These are phyloP conservation scores for Azolla pinnata DNA, from an alignment of 75 land plant genomes.

Conservation along the genomic window DNA sequence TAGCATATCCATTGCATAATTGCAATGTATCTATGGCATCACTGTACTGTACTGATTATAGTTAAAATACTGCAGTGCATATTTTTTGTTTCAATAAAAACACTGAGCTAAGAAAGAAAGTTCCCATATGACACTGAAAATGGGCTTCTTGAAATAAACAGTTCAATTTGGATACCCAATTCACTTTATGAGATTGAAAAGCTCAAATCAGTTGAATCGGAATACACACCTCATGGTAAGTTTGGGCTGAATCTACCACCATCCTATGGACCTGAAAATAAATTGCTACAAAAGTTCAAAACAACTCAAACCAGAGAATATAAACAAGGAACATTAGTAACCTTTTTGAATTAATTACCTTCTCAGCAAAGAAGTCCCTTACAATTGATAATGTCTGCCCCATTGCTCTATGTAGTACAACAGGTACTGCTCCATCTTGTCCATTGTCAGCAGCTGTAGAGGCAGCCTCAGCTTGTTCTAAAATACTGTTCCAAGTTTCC, in stretches of 20 bases:
- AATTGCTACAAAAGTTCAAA: not conserved
- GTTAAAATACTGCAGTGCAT: too few relatives aligned
- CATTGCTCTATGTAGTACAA: constrained; percentile 86
- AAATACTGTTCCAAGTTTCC: constrained; percentile 76
- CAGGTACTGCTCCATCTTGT: constrained; percentile 72
- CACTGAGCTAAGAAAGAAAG: too few relatives aligned
- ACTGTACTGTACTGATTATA: too few relatives aligned
- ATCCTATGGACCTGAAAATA: constrained; percentile 56
- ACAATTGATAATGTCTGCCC: constrained; percentile 85
- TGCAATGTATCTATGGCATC: too few relatives aligned
- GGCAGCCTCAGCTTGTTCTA: constrained; percentile 74
- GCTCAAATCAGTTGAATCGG: too few relatives aligned
- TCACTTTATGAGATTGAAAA: too few relatives aligned
- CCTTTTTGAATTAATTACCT: constrained; percentile 24
- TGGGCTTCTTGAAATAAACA: too few relatives aligned
- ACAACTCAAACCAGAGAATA: not conserved
- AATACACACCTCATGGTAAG: constrained; percentile 85
- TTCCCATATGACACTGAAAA: too few relatives aligned
- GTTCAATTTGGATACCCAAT: too few relatives aligned
- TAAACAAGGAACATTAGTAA: not conserved
- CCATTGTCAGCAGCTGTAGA: constrained; percentile 73
- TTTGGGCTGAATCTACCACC: constrained; percentile 86
- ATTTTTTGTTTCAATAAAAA: too few relatives aligned
- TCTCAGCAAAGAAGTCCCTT: constrained; percentile 81
- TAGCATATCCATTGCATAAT: too few relatives aligned